phyloP scores from a whole-genome alignment of 2,329 filamentous ascomycete genomes.

The Colletotrichum falcatum region DNA sequence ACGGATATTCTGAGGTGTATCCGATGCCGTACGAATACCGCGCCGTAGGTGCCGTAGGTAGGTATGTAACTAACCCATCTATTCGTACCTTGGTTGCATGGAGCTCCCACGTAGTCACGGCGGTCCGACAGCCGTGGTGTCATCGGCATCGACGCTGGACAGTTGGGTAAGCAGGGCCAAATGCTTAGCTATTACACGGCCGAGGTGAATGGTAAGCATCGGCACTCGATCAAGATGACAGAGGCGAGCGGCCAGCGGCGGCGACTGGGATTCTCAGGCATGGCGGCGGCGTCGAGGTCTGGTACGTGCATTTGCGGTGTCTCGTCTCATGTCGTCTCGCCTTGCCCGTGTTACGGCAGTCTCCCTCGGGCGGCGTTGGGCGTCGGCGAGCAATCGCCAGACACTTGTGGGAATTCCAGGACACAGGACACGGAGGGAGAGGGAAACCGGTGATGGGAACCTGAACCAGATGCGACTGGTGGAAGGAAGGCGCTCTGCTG shows the following conservation, averaged over 20 bases:
- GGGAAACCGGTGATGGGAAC: not conserved
- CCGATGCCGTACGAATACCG: not conserved
- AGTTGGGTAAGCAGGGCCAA: conserved; percentile 11
- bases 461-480: conserved; percentile 12
- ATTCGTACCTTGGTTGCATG: not conserved
- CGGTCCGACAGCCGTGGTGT: not conserved
- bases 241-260: not conserved
- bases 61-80: not conserved
- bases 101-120: too few species aligned
- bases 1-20: not conserved
- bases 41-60: not conserved
- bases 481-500: too few species aligned
- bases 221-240: not conserved
- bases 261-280: not conserved
- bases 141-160: not conserved
- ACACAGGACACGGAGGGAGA: conserved; percentile 3
- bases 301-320: conserved; percentile 33
- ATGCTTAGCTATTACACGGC: conserved; percentile 11
- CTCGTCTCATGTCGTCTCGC: conserved; percentile 39
- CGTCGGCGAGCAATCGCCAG: conserved; percentile 23
- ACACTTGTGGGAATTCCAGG: conserved; percentile 4
- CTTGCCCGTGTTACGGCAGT: conserved; percentile 12
- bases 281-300: not conserved
- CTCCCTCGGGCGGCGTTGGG: conserved; percentile 28
- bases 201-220: not conserved